Evolutionary conservation across 2,329 filamentous ascomycete genomes (phyloP).

Genomic region (Alternaria infectoria): DNA sequence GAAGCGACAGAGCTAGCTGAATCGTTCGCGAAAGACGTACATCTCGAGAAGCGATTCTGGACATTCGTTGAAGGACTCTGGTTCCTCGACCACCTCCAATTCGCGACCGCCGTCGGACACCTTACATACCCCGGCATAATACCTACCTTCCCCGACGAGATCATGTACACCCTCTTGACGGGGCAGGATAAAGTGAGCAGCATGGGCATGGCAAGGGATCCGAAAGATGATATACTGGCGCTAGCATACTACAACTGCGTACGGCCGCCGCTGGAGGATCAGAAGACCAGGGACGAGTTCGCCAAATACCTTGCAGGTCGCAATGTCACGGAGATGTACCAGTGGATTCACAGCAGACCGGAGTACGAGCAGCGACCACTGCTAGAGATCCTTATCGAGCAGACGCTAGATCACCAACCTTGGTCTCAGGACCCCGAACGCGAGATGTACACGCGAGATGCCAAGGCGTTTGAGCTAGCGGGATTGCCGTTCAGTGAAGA

Average conservation of each 20-base stretch:
- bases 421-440: conserved; percentile 16
- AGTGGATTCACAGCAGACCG: conserved; percentile 71
- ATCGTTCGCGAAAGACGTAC: conserved; percentile 66
- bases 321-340: conserved; percentile 74
- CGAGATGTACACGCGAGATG: conserved; percentile 49
- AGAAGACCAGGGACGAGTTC: conserved; percentile 68
- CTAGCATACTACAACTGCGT: conserved; percentile 81
- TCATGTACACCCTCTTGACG: conserved; percentile 71
- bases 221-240: conserved; percentile 58
- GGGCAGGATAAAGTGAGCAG: conserved; percentile 25
- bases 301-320: conserved; percentile 72
- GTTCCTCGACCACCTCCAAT: conserved; percentile 76
- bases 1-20: conserved; percentile 60
- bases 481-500: conserved; percentile 72
- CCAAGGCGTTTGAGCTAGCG: conserved; percentile 71
- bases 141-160: conserved; percentile 83
- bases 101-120: conserved; percentile 70
- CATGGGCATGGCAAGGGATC: conserved; percentile 37
- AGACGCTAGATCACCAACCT: conserved; percentile 30
- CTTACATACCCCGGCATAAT: conserved; percentile 80
- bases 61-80: conserved; percentile 83
- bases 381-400: conserved; percentile 68
- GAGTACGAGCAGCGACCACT: conserved; percentile 67
- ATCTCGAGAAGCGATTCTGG: conserved; percentile 77
- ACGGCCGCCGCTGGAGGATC: conserved; percentile 72